A percentile compares a stretch with the other conserved stretches of the same genome.
Evolutionary conservation across 164 flowering plant species (phyloP).

Genomic region (Houttuynia cordata): DNA sequence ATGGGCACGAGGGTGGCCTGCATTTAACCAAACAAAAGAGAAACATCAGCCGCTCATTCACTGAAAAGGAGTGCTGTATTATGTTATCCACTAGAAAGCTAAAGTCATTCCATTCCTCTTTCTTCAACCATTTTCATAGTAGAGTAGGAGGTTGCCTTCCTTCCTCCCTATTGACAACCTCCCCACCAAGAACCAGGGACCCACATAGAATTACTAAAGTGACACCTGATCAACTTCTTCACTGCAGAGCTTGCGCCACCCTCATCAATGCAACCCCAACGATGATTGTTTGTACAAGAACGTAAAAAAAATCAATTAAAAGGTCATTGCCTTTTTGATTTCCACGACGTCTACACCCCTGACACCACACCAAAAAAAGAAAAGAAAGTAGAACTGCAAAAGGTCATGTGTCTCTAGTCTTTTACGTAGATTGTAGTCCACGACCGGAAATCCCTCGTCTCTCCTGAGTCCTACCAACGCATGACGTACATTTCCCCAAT

Average conservation of each 20-base stretch:
- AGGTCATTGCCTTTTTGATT: background rate
- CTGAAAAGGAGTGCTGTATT: background rate
- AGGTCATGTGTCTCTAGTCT: background rate
- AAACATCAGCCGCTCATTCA: background rate
- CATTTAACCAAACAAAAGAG: background rate
- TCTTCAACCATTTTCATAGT: background rate
- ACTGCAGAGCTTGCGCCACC: background rate
- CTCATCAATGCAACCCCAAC: background rate
- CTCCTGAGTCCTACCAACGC: too few relatives aligned
- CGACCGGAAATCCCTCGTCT: background rate
- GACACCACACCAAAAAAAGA: background rate
- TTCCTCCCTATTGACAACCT: background rate
- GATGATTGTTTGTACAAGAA: conserved; percentile 1
- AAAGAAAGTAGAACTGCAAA: background rate
- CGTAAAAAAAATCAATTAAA: background rate
- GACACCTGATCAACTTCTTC: background rate
- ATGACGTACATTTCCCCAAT: too few relatives aligned
- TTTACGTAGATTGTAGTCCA: conserved; percentile 1
- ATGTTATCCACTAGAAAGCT: background rate
- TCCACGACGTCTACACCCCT: background rate
- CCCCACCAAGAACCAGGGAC: background rate
- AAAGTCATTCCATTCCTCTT: background rate
- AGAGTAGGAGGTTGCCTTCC: background rate
- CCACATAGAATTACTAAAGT: background rate
- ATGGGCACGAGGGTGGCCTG: background rate